Conservation (phyloP, 148 eudicot genomes). For the Euryodendron excelsum region DNA sequence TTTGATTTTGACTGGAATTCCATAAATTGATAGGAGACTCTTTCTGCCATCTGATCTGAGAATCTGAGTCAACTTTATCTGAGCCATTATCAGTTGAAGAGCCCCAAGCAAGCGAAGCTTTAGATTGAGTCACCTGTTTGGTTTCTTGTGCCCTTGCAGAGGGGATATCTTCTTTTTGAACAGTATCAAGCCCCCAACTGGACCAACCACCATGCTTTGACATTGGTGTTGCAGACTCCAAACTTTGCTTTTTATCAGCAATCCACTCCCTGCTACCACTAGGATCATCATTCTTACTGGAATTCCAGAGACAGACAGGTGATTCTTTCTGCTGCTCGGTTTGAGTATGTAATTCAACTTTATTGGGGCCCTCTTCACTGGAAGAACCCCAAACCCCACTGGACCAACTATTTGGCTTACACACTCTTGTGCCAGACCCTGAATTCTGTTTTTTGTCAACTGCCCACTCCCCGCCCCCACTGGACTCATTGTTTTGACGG, state of each 20-base stretch:
- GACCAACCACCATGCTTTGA: constrained; percentile 9
- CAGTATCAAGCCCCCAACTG: constrained; percentile 7
- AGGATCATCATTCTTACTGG: not conserved
- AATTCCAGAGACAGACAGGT: not conserved
- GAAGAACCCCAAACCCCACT: no score
- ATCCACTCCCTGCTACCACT: constrained; percentile 3
- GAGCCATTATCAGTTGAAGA: no score
- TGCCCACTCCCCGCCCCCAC: not conserved
- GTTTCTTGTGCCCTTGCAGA: not conserved
- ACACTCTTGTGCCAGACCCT: not conserved
- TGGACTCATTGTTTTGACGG: not conserved
- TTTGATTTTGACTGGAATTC: not conserved
- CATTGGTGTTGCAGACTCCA: not conserved
- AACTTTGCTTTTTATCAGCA: not conserved
- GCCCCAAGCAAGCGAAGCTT: no score
- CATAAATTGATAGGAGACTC: not conserved
- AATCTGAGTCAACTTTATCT: no score
- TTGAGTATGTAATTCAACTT: no score
- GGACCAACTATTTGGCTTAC: constrained; percentile 10
- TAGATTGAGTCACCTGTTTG: not conserved
- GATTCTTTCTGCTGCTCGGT: not conserved
- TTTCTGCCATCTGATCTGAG: not conserved
- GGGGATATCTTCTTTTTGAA: not conserved
- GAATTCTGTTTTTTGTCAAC: not conserved
- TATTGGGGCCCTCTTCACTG: no score